A percentile compares a stretch with the other conserved stretches of the same genome.
Conservation (phyloP, 345 rosid genomes). For the Eucalyptus microcorys region DNA sequence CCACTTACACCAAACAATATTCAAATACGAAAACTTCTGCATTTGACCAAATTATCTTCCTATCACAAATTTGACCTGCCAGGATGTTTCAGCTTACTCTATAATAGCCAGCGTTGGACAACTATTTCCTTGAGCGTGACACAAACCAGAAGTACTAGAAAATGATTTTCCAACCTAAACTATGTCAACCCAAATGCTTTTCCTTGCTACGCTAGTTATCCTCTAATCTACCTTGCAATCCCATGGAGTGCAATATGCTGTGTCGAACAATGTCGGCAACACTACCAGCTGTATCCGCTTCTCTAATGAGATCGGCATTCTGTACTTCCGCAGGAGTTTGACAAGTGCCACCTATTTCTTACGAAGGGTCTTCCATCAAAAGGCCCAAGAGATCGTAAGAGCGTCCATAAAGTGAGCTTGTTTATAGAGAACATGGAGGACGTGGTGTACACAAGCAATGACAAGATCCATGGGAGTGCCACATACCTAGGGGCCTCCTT, state of each 20-base stretch:
- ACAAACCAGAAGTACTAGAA: background rate
- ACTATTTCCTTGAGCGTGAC: background rate
- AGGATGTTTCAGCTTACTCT: background rate
- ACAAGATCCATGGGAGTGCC: constrained; percentile 24
- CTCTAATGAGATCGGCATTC: constrained; percentile 9
- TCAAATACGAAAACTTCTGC: background rate
- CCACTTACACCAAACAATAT: background rate
- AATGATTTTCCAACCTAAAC: background rate
- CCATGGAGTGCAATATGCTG: background rate
- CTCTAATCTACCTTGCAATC: background rate
- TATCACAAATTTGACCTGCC: background rate
- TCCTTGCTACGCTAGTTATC: background rate
- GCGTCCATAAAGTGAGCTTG: constrained; percentile 1
- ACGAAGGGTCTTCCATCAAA: constrained; percentile 21
- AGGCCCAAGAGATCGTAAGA: constrained; percentile 3
- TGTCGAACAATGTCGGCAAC: constrained; percentile 13
- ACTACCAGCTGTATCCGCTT: constrained; percentile 15
- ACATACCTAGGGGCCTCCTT: constrained; percentile 3
- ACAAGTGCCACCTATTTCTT: constrained; percentile 16
- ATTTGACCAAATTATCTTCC: background rate
- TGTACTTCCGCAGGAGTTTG: constrained; percentile 4
- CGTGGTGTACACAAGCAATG: constrained; percentile 1
- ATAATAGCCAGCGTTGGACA: background rate
- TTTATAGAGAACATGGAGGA: constrained; percentile 14
- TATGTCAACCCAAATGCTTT: background rate